Evolutionary conservation across 768 basidiomycete genomes (phyloP), one percentile per base, ranked within the genome.

Genomic region (Tulasnella sp.): DNA sequence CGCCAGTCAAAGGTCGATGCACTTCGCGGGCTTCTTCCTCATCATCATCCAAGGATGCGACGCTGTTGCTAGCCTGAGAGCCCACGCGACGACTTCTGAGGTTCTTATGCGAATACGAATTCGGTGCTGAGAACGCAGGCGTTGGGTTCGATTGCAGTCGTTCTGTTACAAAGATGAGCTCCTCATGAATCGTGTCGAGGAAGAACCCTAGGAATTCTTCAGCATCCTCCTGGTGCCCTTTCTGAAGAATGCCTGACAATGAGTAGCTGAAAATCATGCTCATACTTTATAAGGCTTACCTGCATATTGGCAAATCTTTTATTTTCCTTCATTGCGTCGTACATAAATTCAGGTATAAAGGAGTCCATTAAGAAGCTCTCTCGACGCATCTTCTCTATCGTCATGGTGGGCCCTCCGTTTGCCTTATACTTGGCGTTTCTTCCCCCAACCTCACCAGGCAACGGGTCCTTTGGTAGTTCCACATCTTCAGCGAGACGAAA

Each of bases 161-260:
- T 4, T 81, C 74, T 5, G 81, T 71, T n/a, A 95, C 72, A 2
- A 77, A 76, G 3, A 89, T 72, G 10, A 97, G 69, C 73, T 98
- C 95, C 69, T 99, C 95, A 70, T 95, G 91, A 4, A 99, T 74
- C 0, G 92, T 88, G 66, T 97, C 92, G 24, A 97, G 76, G 73
- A 90, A 95, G 73, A 96, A 97, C 2, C 95, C 95, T n/a, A 98
- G 76, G 71, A 96, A 98, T 71, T 99, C 95, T 71, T 99, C 94
- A 9, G 94, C 95, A 61, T 99, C 95, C 70, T 99, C 95, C 73
- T 99, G 95, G 61, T 92, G 88, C 0, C 93, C 93, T 38, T 88
- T 83, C 81, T 91, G 64, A 4, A 29, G 29, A 29, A 49, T 4
- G 30, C 63, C 21, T 23, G 63, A 43, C 11, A 11, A 43, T 43